Evolutionary conservation across 441 rosid genomes (phyloP), one percentile per base, ranked within the genome.

Genomic region (Gossypium gossypioides): DNA sequence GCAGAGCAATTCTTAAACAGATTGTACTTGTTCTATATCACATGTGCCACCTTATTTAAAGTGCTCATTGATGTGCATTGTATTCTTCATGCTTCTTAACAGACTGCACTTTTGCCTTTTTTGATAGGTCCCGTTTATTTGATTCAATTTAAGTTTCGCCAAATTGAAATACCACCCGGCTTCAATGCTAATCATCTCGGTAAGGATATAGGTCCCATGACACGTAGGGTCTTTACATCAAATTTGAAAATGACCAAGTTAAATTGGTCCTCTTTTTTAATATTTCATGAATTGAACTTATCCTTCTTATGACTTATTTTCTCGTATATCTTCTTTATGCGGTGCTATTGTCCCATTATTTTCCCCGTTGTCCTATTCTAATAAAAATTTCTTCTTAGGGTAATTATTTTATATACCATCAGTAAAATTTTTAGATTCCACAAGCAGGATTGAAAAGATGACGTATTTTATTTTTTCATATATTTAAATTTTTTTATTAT

Each of bases 121-220:
- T 10, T 64, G 18, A 51, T 69, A 93, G 96, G 93, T 81, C 92
- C 91, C 64, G 85, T 94, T 75, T 88, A 88, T 84, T 84, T 87
- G 85, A 92, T 95, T 79, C 95, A 83, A 68, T 92, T 95, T 76
- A 92, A 91, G 84, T 92, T 95, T 74, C 99, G 97, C 67, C 97
- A 88, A 81, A 83, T 86, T 74, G 97, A 91, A 86, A 91, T 95
- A 73, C 97, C 99, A 50, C 93, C 97, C 18, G 88, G 89, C 77
- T 95, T 89, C 85, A 82, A 81, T 79, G 82, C 79, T 55, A 80
- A 84, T 66, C 97, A 95, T 82, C 81, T 92, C 64, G 99, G 99
- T 92, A 86, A 62, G 83, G 22, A 15, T 24, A 21, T 56, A 37
- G 19, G 19, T 66, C 70, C 16, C 34, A 40, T 34, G 3, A 44